Evolutionary conservation across 2,329 filamentous ascomycete species (phyloP), one percentile per base, ranked within the genome.

Genomic region (Septoria petroselini): DNA sequence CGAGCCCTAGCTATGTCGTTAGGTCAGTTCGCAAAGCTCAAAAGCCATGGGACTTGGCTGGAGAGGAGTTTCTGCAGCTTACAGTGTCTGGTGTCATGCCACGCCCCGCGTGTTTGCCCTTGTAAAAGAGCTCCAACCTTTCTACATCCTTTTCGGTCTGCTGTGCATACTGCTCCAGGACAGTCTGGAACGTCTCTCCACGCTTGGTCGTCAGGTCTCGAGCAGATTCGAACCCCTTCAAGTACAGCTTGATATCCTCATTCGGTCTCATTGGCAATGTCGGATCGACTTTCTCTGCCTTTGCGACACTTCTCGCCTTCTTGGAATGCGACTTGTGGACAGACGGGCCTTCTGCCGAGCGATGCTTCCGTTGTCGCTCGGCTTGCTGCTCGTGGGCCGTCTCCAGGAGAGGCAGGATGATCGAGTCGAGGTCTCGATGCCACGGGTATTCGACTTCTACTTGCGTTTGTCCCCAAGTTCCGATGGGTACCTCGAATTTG

Each of bases 381-480:
- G 46, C 45, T 43, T 53, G 50, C 7, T 41, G 41, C 21, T 45
- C 50, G 23, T 53, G 50, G 12, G 50, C 50, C 7, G 45, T 41
- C 18, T 53, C 50, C 34, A 53, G 45, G 15, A 53, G 29, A 4
- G 50, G 50, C 3, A 53, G 33, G 17, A 53, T 53, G 41, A 53
- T 53, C 21, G 45, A 49, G 23, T 53, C 50, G 17, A 53, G 29
- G 34, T 53, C 50, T 38, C 50, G 29, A 21, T 53, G 45, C 50
- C 50, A 53, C n/a, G 50, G 50, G 29, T 53, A 53, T 29, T 53
- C 50, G 11, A 53, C 50, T 39, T 53, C 50, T 4, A 53, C 45
- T 23, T 53, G 44, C 11, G 50, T 53, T 23, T 41, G 39, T 14
- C 34, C 50, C 50, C 50, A 53, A 8, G 50, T 53, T 4, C 50